Evolutionary conservation across 805 yeast genomes (phyloP).

Genomic region (Suhomyces sp.): DNA sequence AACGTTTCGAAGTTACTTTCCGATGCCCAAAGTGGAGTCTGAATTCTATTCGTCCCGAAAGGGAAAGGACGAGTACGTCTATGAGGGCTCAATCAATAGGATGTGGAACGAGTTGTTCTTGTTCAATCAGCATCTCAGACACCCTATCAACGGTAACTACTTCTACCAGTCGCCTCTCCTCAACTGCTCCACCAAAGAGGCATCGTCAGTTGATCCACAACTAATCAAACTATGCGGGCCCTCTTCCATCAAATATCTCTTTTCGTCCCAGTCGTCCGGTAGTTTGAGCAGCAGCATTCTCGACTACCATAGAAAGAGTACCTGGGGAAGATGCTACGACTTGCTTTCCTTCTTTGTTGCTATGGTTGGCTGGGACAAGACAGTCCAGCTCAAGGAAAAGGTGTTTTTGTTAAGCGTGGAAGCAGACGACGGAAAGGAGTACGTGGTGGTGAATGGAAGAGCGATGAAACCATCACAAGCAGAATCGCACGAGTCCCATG

Average conservation of each 20-base stretch:
- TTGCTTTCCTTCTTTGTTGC: slow-evolving; percentile 66
- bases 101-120: slow-evolving; percentile 33
- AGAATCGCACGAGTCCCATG: background rate
- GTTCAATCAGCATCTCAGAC: slow-evolving; percentile 29
- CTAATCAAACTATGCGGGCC: slow-evolving; percentile 29
- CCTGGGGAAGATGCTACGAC: slow-evolving; percentile 54
- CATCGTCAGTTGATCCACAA: slow-evolving; percentile 33
- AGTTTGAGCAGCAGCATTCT: slow-evolving; percentile 23
- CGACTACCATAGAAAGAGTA: slow-evolving; percentile 32
- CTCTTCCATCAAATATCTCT: slow-evolving; percentile 19
- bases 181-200: slow-evolving; percentile 29
- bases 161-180: slow-evolving; percentile 36
- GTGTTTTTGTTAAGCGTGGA: slow-evolving; percentile 53
- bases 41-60: slow-evolving; percentile 2
- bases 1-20: slow-evolving; percentile 26
- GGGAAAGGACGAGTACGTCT: slow-evolving; percentile 2
- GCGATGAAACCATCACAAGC: background rate
- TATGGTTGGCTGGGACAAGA: slow-evolving; percentile 77
- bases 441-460: slow-evolving; percentile 17
- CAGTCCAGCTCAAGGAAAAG: slow-evolving; percentile 60
- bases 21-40: slow-evolving; percentile 18
- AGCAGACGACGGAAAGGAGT: slow-evolving; percentile 27
- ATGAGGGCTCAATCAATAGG: slow-evolving; percentile 27
- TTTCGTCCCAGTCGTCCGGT: slow-evolving; percentile 33
- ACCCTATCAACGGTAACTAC: slow-evolving; percentile 33